Base-by-base conservation (phyloP, 176 grass and related monocot species). In the Lolium rigidum region DNA sequence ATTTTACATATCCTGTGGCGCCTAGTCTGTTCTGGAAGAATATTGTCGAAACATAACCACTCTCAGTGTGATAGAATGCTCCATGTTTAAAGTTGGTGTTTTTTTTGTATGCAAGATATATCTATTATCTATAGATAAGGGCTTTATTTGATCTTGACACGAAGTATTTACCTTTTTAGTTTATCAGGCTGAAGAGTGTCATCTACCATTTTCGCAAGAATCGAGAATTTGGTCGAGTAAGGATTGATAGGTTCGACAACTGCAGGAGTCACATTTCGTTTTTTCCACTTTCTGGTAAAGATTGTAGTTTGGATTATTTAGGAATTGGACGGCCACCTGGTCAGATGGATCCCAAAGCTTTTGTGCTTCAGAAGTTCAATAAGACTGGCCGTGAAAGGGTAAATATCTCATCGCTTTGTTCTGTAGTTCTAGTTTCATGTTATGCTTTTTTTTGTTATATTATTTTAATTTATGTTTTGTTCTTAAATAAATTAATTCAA, bases 291-390 rank as follows among this genome's bases (percentile, higher is more conserved):
- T 38, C 26, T 76, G 46, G 82, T n/a, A 78, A 38, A 31, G 47
- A 11, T 62, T 55, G 77, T 86, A 50, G 61, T 74, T 83, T 84
- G 9, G 61, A 50, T 83, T 56, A 59, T 92, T 81, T 78, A 98
- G 93, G 92, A 83, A 94, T 95, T 62, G 92, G 96, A 79, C 82
- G 90, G 46, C 93, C 92, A 48, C 86, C 93, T 77, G 92, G 93
- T 49, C 90, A 94, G 85, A 98, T 98, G 96, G 96, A 98, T 80
- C 96, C 92, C 9, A 98, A 91, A 71, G 92, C 96, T 65, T 98
- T 98, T 91, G 84, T 89, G 76, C 92, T 98, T 79, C 92, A 98
- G 76, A 95, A 90, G 64, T 98, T 98, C 69, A 95, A 91, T 67
- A 90, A 80, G 77, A 88, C 65, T 75, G 86, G 88, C 20, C 88